These are phyloP conservation scores for Chalaropsis thielavioides DNA, from an alignment of 2,329 filamentous ascomycete genomes.

Conservation along the genomic window DNA sequence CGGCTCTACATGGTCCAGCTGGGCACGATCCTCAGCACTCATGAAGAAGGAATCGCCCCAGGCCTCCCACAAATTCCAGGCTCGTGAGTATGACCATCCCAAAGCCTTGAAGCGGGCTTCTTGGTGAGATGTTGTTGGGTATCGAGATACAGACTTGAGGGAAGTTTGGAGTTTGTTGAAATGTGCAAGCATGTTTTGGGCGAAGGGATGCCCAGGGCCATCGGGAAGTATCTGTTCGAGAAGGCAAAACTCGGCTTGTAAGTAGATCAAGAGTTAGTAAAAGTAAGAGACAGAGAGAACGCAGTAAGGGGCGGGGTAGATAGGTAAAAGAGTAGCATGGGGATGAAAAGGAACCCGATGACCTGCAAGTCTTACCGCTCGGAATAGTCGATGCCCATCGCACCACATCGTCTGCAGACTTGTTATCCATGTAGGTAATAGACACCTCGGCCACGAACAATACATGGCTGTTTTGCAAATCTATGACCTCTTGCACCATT, in stretches of 20 bases:
- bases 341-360: neutral
- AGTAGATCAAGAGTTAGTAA: slow-evolving; percentile 21
- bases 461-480: slow-evolving; percentile 45
- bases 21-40: slow-evolving; percentile 39
- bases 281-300: too few relatives aligned
- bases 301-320: too few relatives aligned
- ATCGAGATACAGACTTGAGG: slow-evolving; percentile 57
- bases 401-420: slow-evolving; percentile 59
- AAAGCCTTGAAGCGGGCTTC: slow-evolving; percentile 47
- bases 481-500: slow-evolving; percentile 43
- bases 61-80: slow-evolving; percentile 64
- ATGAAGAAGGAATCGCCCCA: slow-evolving; percentile 62
- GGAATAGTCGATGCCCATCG: slow-evolving; percentile 60
- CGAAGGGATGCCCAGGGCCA: slow-evolving; percentile 67
- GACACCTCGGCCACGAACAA: slow-evolving; percentile 84
- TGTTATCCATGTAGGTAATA: slow-evolving; percentile 72
- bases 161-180: slow-evolving; percentile 70
- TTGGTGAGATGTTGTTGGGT: slow-evolving; percentile 54
- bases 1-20: slow-evolving; percentile 57
- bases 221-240: slow-evolving; percentile 77
- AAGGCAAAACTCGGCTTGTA: slow-evolving; percentile 63
- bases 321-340: neutral
- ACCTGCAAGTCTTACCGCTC: slow-evolving; percentile 37
- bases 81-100: slow-evolving; percentile 52
- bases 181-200: slow-evolving; percentile 68